These are phyloP conservation scores for Prunus kanzakura DNA, from an alignment of 306 rosid species.

Conservation along the genomic window DNA sequence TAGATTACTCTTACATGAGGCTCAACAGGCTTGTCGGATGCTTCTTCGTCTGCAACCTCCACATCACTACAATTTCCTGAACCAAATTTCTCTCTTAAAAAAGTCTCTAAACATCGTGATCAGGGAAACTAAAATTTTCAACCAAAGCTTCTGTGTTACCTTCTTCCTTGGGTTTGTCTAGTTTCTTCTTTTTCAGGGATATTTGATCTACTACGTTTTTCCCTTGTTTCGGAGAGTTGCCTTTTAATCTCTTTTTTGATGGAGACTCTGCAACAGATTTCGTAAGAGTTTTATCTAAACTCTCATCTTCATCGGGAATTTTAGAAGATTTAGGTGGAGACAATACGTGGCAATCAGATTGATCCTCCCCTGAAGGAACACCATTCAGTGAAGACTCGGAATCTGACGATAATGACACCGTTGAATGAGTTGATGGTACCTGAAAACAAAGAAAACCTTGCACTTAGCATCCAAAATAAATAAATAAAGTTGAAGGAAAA, in stretches of 20 bases:
- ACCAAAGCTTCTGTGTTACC: slow-evolving; percentile 35
- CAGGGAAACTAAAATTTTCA: neutral
- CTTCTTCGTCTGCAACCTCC: slow-evolving; percentile 57
- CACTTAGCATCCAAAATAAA: slow-evolving; percentile 13
- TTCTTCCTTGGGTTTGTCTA: slow-evolving; percentile 25
- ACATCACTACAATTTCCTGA: slow-evolving; percentile 42
- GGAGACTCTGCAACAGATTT: slow-evolving; percentile 27
- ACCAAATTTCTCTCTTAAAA: slow-evolving; percentile 16
- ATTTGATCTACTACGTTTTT: slow-evolving; percentile 24
- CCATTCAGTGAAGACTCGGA: slow-evolving; percentile 46
- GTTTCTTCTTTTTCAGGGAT: slow-evolving; percentile 36
- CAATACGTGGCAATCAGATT: slow-evolving; percentile 32
- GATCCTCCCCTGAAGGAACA: slow-evolving; percentile 29
- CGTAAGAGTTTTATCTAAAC: slow-evolving; percentile 16
- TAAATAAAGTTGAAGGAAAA: neutral
- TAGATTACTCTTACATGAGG: slow-evolving; percentile 51
- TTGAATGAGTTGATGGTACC: slow-evolving; percentile 54
- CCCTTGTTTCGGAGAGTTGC: slow-evolving; percentile 24
- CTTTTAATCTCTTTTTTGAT: slow-evolving; percentile 29
- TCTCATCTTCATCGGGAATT: slow-evolving; percentile 21
- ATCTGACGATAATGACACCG: slow-evolving; percentile 53
- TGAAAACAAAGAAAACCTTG: slow-evolving; percentile 25
- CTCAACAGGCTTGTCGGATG: slow-evolving; percentile 48
- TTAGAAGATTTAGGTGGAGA: slow-evolving; percentile 33
- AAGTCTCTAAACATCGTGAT: neutral